A percentile compares a stretch with the other conserved stretches of the same genome.
Conservation (phyloP, 768 basidiomycete genomes). For the Auricularia sp. region DNA sequence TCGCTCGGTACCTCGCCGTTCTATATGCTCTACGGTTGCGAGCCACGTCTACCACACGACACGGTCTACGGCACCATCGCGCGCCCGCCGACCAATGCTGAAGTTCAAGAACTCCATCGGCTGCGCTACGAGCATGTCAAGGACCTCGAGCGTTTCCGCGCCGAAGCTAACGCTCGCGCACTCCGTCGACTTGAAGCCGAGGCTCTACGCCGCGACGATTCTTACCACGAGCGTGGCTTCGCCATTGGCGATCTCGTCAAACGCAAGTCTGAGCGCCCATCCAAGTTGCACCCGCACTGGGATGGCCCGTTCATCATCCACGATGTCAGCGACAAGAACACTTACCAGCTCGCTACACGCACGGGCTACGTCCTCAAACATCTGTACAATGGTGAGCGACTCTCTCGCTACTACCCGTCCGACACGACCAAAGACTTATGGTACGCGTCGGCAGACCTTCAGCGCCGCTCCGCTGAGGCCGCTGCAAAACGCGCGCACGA, state of each 20-base stretch:
- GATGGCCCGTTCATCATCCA: conserved; percentile 13
- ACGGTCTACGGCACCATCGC: conserved; percentile 8
- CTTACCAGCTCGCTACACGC: conserved; percentile 15
- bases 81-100: conserved; percentile 12
- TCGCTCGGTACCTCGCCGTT: conserved; percentile 9
- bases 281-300: conserved; percentile 16
- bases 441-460: neutral
- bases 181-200: conserved; percentile 10
- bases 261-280: conserved; percentile 8
- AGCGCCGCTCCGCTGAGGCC: neutral
- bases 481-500: neutral
- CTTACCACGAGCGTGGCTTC: conserved; percentile 9
- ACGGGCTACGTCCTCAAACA: neutral
- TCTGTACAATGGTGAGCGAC: neutral
- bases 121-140: conserved; percentile 12
- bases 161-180: conserved; percentile 12
- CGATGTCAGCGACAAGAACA: conserved; percentile 9
- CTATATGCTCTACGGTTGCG: conserved; percentile 11
- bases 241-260: conserved; percentile 14
- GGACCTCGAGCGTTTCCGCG: conserved; percentile 10
- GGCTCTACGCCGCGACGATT: conserved; percentile 9
- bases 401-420: neutral
- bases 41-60: conserved; percentile 12
- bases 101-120: conserved; percentile 12
- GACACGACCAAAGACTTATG: neutral